Evolutionary conservation across 2,329 filamentous ascomycete genomes (phyloP).

Genomic region (Phyllosticta citriasiana): DNA sequence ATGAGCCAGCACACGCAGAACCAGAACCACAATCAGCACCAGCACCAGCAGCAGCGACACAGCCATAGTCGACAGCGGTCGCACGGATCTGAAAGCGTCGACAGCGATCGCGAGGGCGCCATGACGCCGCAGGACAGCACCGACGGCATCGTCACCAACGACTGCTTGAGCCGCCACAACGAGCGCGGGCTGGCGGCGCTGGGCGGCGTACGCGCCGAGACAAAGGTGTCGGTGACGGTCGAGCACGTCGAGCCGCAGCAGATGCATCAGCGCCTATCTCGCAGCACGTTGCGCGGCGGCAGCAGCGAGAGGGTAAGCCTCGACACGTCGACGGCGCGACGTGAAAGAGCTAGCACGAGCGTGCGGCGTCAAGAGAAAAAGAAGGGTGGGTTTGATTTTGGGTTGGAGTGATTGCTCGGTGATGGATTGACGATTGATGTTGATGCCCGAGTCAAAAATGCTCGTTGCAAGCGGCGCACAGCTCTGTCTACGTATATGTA

Average conservation of each 20-base stretch:
- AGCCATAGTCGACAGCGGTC: not conserved
- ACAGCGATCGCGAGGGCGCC: slow-evolving; percentile 14
- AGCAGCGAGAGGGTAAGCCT: not conserved
- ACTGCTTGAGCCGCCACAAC: slow-evolving; percentile 19
- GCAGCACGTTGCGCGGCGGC: not conserved
- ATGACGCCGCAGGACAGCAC: slow-evolving; percentile 22
- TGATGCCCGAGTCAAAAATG: not conserved
- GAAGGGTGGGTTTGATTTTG: not conserved
- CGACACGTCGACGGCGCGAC: not conserved
- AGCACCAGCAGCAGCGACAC: too few relatives aligned
- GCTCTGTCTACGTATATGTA: not conserved
- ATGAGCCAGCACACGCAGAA: not conserved
- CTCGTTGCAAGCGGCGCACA: not conserved
- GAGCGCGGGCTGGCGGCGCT: slow-evolving; percentile 21
- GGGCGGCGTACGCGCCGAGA: slow-evolving; percentile 19
- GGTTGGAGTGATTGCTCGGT: not conserved
- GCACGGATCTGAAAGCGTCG: not conserved
- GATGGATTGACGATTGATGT: not conserved
- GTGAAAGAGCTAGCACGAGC: not conserved
- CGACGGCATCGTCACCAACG: slow-evolving; percentile 24
- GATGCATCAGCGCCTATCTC: not conserved
- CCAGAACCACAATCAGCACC: not conserved
- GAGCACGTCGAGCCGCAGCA: not conserved
- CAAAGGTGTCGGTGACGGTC: slow-evolving; percentile 22
- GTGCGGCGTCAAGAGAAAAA: not conserved